These are phyloP conservation scores for Komagataella kurtzmanii DNA, from an alignment of 805 yeast species.

Conservation along the genomic window DNA sequence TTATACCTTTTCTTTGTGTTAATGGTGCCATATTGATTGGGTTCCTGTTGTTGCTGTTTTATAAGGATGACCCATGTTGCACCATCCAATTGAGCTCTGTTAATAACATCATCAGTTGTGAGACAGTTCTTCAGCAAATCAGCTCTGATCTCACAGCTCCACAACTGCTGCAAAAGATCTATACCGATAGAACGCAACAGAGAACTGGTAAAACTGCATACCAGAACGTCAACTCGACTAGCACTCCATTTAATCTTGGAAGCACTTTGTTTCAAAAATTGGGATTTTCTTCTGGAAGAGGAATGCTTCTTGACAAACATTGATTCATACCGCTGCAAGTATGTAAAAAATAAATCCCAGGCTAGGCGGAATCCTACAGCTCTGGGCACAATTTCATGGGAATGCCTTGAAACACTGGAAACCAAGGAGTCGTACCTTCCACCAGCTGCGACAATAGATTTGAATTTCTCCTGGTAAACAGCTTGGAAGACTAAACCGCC, in stretches of 20 bases:
- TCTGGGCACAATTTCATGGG: constrained; percentile 22
- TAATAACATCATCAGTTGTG: constrained; percentile 49
- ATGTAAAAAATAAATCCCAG: constrained; percentile 46
- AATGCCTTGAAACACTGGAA: constrained; percentile 43
- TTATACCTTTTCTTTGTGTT: constrained; percentile 43
- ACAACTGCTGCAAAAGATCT: constrained; percentile 46
- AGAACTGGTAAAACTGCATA: constrained; percentile 52
- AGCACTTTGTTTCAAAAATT: constrained; percentile 18
- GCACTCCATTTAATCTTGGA: constrained; percentile 32
- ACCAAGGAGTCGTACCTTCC: constrained; percentile 83
- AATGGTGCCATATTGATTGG: constrained; percentile 2
- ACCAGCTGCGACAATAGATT: constrained; percentile 66
- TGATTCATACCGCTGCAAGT: constrained; percentile 34
- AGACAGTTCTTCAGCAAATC: constrained; percentile 40
- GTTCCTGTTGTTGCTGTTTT: constrained; percentile 26
- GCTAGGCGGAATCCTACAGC: constrained; percentile 87
- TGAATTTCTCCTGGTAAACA: constrained; percentile 45
- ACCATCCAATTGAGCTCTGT: constrained; percentile 54
- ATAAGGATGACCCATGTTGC: constrained; percentile 68
- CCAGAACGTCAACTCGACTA: constrained; percentile 68
- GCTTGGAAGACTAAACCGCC: constrained; percentile 86
- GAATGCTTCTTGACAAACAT: constrained; percentile 11
- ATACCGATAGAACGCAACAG: constrained; percentile 48
- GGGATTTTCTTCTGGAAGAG: constrained; percentile 15
- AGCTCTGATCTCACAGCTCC: constrained; percentile 72